These are phyloP conservation scores for Sporothrix brasiliensis DNA, from an alignment of 2,329 filamentous ascomycete genomes.

Conservation along the genomic window DNA sequence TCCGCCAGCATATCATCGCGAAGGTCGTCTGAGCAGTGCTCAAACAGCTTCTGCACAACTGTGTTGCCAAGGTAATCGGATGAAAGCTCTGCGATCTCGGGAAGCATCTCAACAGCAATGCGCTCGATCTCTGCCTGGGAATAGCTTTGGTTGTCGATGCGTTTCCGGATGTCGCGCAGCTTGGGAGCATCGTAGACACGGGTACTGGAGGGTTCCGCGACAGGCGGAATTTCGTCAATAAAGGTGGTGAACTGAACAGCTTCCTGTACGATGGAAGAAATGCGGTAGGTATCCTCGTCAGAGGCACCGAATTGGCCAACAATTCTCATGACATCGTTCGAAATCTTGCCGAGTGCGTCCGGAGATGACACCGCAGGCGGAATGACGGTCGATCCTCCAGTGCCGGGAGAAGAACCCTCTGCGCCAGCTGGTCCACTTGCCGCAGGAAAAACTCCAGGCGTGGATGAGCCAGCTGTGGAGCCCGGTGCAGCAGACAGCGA, in stretches of 20 bases:
- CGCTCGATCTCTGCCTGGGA: slow-evolving; percentile 86
- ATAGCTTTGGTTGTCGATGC: slow-evolving; percentile 92
- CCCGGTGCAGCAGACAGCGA: slow-evolving; percentile 40
- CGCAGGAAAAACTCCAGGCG: slow-evolving; percentile 22
- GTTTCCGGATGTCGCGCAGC: slow-evolving; percentile 92
- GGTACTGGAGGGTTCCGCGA: slow-evolving; percentile 85
- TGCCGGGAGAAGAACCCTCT: slow-evolving; percentile 33
- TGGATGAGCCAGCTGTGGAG: slow-evolving; percentile 39
- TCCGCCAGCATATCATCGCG: slow-evolving; percentile 89
- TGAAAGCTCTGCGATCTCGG: slow-evolving; percentile 90
- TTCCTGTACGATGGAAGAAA: slow-evolving; percentile 71
- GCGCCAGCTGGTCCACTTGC: slow-evolving; percentile 38
- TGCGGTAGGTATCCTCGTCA: slow-evolving; percentile 73
- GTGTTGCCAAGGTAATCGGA: slow-evolving; percentile 98
- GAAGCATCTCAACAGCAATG: slow-evolving; percentile 90
- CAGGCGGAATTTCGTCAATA: slow-evolving; percentile 81
- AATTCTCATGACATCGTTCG: slow-evolving; percentile 80
- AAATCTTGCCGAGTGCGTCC: slow-evolving; percentile 74
- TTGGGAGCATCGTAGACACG: slow-evolving; percentile 92
- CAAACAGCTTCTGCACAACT: slow-evolving; percentile 98
- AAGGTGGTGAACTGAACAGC: slow-evolving; percentile 76
- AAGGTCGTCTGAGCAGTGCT: slow-evolving; percentile 87
- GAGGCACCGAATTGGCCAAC: slow-evolving; percentile 85
- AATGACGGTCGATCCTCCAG: slow-evolving; percentile 37
- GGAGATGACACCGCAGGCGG: slow-evolving; percentile 61